phyloP scores from a whole-genome alignment of 208 protist species.

The Crithidia fasciculata region DNA sequence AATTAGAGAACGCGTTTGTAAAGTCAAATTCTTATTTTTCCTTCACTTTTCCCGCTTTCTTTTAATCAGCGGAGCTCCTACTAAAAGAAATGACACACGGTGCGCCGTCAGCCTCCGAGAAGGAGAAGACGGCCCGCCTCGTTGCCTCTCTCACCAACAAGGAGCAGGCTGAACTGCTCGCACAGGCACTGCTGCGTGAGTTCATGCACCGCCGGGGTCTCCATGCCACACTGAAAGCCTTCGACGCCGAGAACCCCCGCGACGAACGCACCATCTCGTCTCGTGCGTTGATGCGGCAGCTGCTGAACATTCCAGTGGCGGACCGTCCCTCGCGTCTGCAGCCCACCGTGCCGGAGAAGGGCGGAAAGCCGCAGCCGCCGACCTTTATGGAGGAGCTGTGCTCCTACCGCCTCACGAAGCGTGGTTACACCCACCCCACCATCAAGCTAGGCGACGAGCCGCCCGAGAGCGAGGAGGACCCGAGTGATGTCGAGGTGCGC shows the following conservation, averaged over 20 bases:
- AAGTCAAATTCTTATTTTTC: not conserved
- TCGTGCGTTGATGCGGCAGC: conserved; percentile 72
- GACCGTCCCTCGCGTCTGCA: conserved; percentile 56
- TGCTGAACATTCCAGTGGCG: conserved; percentile 75
- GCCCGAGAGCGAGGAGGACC: conserved; percentile 38
- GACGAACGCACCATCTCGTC: conserved; percentile 73
- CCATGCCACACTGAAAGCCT: conserved; percentile 61
- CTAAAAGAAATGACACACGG: not conserved
- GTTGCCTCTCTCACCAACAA: conserved; percentile 42
- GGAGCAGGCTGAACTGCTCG: conserved; percentile 74
- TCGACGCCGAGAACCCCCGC: conserved; percentile 78
- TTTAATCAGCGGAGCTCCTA: no score
- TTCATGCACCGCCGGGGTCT: conserved; percentile 86
- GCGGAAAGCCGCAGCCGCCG: conserved; percentile 35
- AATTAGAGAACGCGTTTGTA: no score
- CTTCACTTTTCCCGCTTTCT: not conserved
- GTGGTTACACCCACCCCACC: conserved; percentile 25
- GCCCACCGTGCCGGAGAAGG: conserved; percentile 1
- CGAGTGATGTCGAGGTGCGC: conserved; percentile 64
- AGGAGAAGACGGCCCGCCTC: conserved; percentile 30
- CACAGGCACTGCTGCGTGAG: conserved; percentile 86
- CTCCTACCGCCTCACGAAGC: conserved; percentile 75
- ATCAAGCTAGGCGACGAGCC: not conserved
- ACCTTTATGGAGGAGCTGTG: conserved; percentile 88
- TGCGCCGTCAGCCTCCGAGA: conserved; percentile 22